These are phyloP conservation scores for Backusella tarrabulga DNA, from an alignment of 192 early-diverging fungal genomes.

Conservation along the genomic window DNA sequence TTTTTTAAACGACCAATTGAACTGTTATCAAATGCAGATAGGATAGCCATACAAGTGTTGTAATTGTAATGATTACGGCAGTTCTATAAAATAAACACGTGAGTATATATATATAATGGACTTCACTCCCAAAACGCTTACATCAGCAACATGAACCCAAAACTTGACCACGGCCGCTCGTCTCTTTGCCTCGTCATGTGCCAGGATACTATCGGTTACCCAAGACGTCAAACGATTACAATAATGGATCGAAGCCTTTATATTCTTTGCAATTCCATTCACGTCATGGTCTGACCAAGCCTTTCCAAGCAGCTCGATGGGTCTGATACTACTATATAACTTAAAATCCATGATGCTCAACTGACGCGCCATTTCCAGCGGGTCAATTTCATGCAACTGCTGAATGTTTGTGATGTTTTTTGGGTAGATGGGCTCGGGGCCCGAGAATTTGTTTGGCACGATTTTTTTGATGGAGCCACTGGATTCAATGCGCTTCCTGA, in stretches of 20 bases:
- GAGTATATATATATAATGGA: neutral
- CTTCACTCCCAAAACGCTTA: slow-evolving; percentile 22
- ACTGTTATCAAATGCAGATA: slow-evolving; percentile 85
- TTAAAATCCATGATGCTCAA: slow-evolving; percentile 86
- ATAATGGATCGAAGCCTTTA: slow-evolving; percentile 81
- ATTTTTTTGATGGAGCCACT: slow-evolving; percentile 47
- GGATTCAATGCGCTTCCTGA: slow-evolving; percentile 2
- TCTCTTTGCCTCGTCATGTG: slow-evolving; percentile 79
- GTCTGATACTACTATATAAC: slow-evolving; percentile 78
- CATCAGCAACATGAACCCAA: slow-evolving; percentile 78
- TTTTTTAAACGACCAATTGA: slow-evolving; percentile 85
- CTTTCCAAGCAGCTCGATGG: slow-evolving; percentile 86
- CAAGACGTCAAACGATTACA: slow-evolving; percentile 87
- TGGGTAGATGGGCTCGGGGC: slow-evolving; percentile 79
- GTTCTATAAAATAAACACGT: slow-evolving; percentile 38
- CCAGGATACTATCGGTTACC: slow-evolving; percentile 81
- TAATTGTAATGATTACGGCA: slow-evolving; percentile 91
- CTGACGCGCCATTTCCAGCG: slow-evolving; percentile 91
- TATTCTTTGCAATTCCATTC: slow-evolving; percentile 72
- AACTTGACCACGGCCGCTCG: slow-evolving; percentile 76
- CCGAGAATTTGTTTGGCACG: slow-evolving; percentile 55
- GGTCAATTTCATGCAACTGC: slow-evolving; percentile 81
- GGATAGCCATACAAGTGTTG: slow-evolving; percentile 86
- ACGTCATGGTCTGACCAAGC: slow-evolving; percentile 70
- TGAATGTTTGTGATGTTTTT: slow-evolving; percentile 67